phyloP scores from a whole-genome alignment of 192 early-diverging fungal genomes.

The Entomortierella beljakovae region DNA sequence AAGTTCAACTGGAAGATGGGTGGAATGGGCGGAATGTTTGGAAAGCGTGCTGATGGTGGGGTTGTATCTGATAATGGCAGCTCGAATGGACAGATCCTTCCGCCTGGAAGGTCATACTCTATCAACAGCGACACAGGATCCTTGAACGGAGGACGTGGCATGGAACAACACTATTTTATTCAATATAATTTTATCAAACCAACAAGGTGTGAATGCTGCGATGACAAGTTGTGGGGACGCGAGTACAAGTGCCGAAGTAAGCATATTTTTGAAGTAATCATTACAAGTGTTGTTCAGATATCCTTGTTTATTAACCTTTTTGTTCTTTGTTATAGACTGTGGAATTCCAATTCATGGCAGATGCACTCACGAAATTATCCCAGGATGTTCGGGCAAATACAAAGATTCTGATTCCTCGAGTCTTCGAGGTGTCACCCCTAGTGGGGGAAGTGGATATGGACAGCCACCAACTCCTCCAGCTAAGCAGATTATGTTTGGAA shows the following conservation, averaged over 20 bases:
- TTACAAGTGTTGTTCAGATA: too few species aligned
- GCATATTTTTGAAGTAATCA: background rate
- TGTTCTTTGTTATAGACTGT: conserved; percentile 50
- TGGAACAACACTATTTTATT: conserved; percentile 41
- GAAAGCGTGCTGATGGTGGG: conserved; percentile 20
- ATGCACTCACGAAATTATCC: conserved; percentile 44
- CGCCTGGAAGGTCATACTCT: conserved; percentile 37
- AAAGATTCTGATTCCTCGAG: conserved; percentile 43
- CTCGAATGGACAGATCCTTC: conserved; percentile 40
- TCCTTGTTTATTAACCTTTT: background rate
- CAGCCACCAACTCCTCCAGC: conserved; percentile 32
- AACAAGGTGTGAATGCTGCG: conserved; percentile 63
- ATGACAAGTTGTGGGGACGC: conserved; percentile 68
- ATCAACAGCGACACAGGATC: conserved; percentile 34
- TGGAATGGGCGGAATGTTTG: conserved; percentile 52
- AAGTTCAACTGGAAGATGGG: conserved; percentile 67
- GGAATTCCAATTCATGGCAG: conserved; percentile 58
- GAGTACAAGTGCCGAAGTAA: conserved; percentile 64
- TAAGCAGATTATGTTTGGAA: conserved; percentile 73
- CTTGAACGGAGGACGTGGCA: conserved; percentile 24
- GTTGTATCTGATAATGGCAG: conserved; percentile 33
- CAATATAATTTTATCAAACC: conserved; percentile 58
- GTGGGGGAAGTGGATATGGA: conserved; percentile 32
- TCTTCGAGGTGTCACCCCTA: conserved; percentile 14
- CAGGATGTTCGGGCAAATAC: conserved; percentile 23